Evolutionary conservation across 805 yeast species (phyloP).

Genomic region (Scheffersomyces amazonensis): DNA sequence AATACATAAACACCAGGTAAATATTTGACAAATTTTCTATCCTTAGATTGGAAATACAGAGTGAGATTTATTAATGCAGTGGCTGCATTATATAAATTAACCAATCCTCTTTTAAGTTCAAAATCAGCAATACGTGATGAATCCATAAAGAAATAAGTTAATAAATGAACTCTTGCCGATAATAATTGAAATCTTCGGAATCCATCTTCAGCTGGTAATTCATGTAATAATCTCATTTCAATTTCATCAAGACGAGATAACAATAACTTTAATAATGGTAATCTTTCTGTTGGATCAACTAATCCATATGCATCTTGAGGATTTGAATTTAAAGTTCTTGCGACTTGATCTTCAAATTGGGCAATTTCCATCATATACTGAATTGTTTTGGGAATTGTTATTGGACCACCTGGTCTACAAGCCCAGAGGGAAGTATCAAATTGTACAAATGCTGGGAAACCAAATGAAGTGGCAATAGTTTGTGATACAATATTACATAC

Average conservation of each 20-base stretch:
- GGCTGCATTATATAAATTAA: constrained; percentile 78
- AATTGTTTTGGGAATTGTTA: constrained; percentile 54
- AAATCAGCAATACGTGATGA: constrained; percentile 47
- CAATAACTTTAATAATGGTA: constrained; percentile 71
- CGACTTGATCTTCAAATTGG: constrained; percentile 81
- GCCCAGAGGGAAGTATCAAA: constrained; percentile 69
- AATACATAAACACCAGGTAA: constrained; percentile 82
- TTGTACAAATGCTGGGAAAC: constrained; percentile 89
- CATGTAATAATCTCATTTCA: constrained; percentile 51
- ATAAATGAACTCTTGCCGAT: constrained; percentile 76
- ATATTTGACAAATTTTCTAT: constrained; percentile 65
- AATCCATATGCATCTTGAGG: constrained; percentile 64
- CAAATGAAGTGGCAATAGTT: constrained; percentile 86
- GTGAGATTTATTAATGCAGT: constrained; percentile 68
- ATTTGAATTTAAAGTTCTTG: constrained; percentile 71
- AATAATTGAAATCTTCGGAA: constrained; percentile 66
- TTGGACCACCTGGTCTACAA: constrained; percentile 44
- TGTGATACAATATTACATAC: constrained; percentile 89
- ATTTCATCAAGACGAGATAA: constrained; percentile 72
- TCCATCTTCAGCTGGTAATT: constrained; percentile 52
- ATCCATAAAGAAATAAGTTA: constrained; percentile 80
- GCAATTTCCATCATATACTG: constrained; percentile 80
- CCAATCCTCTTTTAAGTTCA: constrained; percentile 70
- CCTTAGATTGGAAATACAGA: constrained; percentile 53
- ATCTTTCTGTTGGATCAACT: constrained; percentile 64